These are phyloP conservation scores for Chalara sp. DNA, from an alignment of 2,329 filamentous ascomycete genomes.

Conservation along the genomic window DNA sequence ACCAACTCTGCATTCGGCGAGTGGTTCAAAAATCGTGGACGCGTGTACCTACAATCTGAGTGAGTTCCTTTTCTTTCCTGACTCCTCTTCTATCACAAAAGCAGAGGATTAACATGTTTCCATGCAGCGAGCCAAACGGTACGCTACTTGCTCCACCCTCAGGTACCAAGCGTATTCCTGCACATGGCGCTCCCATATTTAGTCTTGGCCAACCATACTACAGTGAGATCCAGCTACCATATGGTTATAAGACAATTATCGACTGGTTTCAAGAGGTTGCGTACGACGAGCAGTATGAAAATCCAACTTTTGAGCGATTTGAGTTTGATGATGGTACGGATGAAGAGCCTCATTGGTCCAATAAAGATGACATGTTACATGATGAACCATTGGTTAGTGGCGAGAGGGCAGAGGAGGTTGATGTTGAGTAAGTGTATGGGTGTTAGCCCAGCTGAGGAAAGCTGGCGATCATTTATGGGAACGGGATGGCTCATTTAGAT, in stretches of 20 bases:
- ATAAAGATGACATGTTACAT: too few relatives aligned
- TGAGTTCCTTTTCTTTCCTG: too few relatives aligned
- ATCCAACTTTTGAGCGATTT: slow-evolving; percentile 22
- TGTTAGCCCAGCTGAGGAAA: too few relatives aligned
- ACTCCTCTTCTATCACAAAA: too few relatives aligned
- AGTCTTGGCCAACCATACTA: slow-evolving; percentile 56
- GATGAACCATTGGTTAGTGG: too few relatives aligned
- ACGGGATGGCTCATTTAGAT: too few relatives aligned
- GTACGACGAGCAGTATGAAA: slow-evolving; percentile 32
- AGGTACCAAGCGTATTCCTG: slow-evolving; percentile 27
- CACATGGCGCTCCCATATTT: slow-evolving; percentile 59
- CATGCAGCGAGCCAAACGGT: slow-evolving; percentile 38
- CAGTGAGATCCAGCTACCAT: slow-evolving; percentile 56
- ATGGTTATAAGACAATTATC: slow-evolving; percentile 46
- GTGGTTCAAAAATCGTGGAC: slow-evolving; percentile 29
- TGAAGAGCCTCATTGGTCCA: neutral
- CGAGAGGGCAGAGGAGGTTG: too few relatives aligned
- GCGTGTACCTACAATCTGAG: neutral
- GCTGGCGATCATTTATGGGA: too few relatives aligned
- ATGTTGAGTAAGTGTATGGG: too few relatives aligned
- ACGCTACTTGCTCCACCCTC: slow-evolving; percentile 45
- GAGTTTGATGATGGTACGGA: slow-evolving; percentile 9
- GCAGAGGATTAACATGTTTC: slow-evolving; percentile 29
- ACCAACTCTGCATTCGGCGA: slow-evolving; percentile 36
- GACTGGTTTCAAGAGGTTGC: slow-evolving; percentile 55